A percentile compares a stretch with the other conserved stretches of the same genome.
Evolutionary conservation across 139 green algal species (phyloP).

Genomic region (Coelastrella sp.): DNA sequence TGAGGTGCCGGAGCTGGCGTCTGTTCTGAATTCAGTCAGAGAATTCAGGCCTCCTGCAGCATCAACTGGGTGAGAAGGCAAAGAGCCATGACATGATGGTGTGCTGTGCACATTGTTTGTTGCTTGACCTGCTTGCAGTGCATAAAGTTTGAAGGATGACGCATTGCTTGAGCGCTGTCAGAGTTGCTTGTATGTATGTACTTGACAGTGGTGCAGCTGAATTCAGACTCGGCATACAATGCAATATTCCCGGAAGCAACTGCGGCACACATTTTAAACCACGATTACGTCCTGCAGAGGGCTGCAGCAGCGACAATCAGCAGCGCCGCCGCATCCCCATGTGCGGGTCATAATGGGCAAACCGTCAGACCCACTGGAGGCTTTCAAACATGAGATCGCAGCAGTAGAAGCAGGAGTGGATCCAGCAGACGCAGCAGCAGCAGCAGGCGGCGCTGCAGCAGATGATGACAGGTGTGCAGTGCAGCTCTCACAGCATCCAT

Average conservation of each 20-base stretch:
- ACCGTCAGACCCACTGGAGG: conserved; percentile 59
- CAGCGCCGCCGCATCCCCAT: not conserved
- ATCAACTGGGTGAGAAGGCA: conserved; percentile 6
- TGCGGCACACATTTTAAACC: not conserved
- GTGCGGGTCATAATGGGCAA: conserved; percentile 1
- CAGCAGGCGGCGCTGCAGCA: not conserved
- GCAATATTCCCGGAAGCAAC: not conserved
- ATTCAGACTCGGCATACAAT: no score
- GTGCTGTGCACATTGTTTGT: no score
- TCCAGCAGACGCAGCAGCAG: not conserved
- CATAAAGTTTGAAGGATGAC: no score
- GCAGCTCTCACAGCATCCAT: not conserved
- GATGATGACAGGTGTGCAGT: conserved; percentile 6
- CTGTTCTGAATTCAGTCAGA: conserved; percentile 26
- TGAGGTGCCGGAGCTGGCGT: conserved; percentile 45
- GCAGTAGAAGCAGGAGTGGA: conserved; percentile 63
- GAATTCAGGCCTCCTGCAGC: not conserved
- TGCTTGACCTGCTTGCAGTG: no score
- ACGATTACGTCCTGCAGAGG: not conserved
- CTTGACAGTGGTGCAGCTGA: no score
- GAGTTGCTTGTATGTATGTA: no score
- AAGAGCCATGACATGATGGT: no score
- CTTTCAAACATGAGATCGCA: conserved; percentile 75
- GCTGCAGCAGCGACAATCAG: not conserved
- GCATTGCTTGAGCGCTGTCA: no score